Evolutionary conservation across 371 early-diverging fungal species (phyloP), one percentile per base, ranked within the genome.

Genomic region (Mucor saturninus): DNA sequence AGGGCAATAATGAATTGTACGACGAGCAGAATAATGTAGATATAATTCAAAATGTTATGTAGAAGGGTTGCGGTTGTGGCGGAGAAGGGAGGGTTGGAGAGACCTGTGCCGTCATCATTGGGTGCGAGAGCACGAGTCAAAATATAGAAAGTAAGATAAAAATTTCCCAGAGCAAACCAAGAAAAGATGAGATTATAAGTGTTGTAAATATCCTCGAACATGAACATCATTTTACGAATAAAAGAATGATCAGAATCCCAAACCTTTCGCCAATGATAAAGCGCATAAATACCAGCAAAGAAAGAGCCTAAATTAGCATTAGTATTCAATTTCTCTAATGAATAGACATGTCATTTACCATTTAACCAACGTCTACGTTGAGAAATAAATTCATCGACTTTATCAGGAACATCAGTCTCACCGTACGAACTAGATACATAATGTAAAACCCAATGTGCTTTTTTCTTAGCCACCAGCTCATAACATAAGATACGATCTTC

Each of bases 321-420:
- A 42, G 43, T 13, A 42, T 42, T 4, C 43, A 5, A 1, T n/a
- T 42, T 13, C 5, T 5, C 2, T 45, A 13, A 6, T 55, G 5
- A 39, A 50, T 53, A 15, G 3, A 7, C 26, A 39, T 10, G 4
- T 14, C 10, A 42, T 13, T 60, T 64, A 42, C 50, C 95, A 72
- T 95, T 94, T 53, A 93, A 72, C 95, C 95, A 95, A 55, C 94
- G 86, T 70, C 95, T 88, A 70, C 95, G 85, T 71, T 95, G 95
- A 28, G 89, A 84, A 45, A 95, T 89, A 46, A 93, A 91, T 62
- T 94, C 95, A 28, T 91, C 87, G 1, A 93, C 57, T 78, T 57
- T 43, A 83, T 68, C 67, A 11, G 94, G 95, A 5, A 93, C 94
- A 81, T 93, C 95, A 5, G 94, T 95, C 61, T 91, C 93, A 61